Evolutionary conservation across 345 rosid genomes (phyloP), one percentile per base, ranked within the genome.

Genomic region (Chamaenerion angustifolium): DNA sequence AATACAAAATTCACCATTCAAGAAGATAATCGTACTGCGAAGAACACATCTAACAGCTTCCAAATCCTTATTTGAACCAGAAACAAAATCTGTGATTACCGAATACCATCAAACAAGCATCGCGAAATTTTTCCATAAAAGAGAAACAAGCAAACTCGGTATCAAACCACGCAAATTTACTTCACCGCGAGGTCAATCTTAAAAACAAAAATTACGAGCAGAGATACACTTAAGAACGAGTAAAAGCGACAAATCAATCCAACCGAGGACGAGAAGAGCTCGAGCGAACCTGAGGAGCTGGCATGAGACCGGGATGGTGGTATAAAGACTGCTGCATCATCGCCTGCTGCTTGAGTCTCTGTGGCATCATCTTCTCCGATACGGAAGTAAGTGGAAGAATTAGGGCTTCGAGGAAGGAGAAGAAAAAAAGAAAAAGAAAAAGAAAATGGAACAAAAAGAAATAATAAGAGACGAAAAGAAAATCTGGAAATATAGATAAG

Each of bases 331-430:
- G 78, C 55, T 74, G 83, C 76, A 76, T 72, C 71, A 76, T 68
- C 49, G 80, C 75, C 56, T 76, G 81, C 47, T 74, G 83, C 66
- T 65, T 74, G 43, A 76, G 65, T 70, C 81, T 68, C 57, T 80
- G 83, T 27, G 73, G 81, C 69, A 67, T 66, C 80, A 67, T 74
- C 75, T 43, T 63, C 41, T 25, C 42, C 45, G 55, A 8, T 44
- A 8, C 43, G 42, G 16, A 46, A 51, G 35, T 8, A 35, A 44
- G 16, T 40, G 3, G 14, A n/a, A 41, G 14, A 13, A 12, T 8
- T 45, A 11, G 3, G 44, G 27, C 2, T n/a, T 25, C 6, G 11
- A 46, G 0, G 16, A 43, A 56, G 35, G 10, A 10, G 3, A 16
- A 14, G 25, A 14, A 19, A 48, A 18, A n/a, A 42, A 5, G 40